A percentile compares a stretch with the other conserved stretches of the same genome.
Conservation (phyloP, 306 rosid genomes). For the Inga leiocalycina region DNA sequence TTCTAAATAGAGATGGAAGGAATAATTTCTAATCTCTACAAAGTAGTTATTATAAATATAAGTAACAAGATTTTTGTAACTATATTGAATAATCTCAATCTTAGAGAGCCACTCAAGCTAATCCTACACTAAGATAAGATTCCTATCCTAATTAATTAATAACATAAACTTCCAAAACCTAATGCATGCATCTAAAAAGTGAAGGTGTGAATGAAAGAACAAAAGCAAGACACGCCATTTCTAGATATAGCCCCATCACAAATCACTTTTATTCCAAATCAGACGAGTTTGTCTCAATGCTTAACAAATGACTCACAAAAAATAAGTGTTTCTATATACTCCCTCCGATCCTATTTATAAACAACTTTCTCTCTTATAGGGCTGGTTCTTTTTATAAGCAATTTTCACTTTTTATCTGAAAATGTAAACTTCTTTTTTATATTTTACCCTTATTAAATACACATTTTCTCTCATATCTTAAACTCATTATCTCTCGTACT, state of each 20-base stretch:
- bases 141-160: background rate
- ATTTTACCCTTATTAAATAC: too few species aligned
- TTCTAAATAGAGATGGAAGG: too few species aligned
- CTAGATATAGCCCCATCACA: constrained; percentile 20
- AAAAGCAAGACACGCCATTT: constrained; percentile 34
- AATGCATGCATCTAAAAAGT: constrained; percentile 13
- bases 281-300: constrained; percentile 14
- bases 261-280: constrained; percentile 10
- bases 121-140: background rate
- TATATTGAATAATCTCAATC: background rate
- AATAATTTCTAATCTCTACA: too few species aligned
- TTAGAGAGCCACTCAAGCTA: constrained; percentile 2
- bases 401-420: too few species aligned
- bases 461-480: too few species aligned
- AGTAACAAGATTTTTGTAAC: background rate
- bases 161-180: constrained; percentile 30
- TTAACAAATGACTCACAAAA: constrained; percentile 19
- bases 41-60: background rate
- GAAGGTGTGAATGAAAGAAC: constrained; percentile 21
- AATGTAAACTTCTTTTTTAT: too few species aligned
- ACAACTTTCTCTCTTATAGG: too few species aligned
- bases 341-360: too few species aligned
- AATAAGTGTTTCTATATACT: too few species aligned
- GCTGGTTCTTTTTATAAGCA: too few species aligned
- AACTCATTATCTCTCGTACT: too few species aligned